These are phyloP conservation scores for Cenchrus purpureus DNA, from an alignment of 176 grass and related monocot species.

Conservation along the genomic window DNA sequence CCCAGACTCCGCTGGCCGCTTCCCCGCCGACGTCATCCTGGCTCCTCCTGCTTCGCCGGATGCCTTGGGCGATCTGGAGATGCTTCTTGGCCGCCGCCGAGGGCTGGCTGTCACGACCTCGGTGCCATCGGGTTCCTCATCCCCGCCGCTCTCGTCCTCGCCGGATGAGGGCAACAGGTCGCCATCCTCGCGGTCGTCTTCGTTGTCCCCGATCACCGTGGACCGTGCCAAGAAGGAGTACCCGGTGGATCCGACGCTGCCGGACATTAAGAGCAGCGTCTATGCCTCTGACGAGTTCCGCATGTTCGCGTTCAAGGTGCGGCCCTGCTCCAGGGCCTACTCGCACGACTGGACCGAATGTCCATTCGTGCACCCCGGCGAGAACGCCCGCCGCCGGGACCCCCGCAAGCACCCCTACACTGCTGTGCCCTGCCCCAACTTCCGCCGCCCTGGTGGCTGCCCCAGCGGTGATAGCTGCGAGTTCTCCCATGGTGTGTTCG, in stretches of 20 bases:
- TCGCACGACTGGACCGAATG: conserved; percentile 96
- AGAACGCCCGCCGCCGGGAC: conserved; percentile 85
- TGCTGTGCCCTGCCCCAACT: conserved; percentile 85
- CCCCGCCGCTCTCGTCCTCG: conserved; percentile 66
- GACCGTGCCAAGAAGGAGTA: conserved; percentile 81
- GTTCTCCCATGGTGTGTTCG: conserved; percentile 89
- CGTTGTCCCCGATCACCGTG: conserved; percentile 55
- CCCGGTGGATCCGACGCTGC: conserved; percentile 78
- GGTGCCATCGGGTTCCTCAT: conserved; percentile 46
- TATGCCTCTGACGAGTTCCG: conserved; percentile 88
- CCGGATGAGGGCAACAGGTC: conserved; percentile 59
- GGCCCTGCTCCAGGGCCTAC: conserved; percentile 85
- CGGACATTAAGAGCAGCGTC: conserved; percentile 83
- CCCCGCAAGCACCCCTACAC: conserved; percentile 81
- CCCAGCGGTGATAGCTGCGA: conserved; percentile 74
- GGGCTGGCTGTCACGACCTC: conserved; percentile 45
- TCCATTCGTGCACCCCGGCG: conserved; percentile 85
- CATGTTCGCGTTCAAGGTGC: conserved; percentile 88
- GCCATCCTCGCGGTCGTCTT: conserved; percentile 52
- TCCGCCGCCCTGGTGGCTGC: conserved; percentile 75
- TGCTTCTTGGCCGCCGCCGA: conserved; percentile 53
- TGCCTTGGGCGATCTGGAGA: conserved; percentile 48
- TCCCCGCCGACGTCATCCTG: conserved; percentile 57
- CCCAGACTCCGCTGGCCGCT: conserved; percentile 52
- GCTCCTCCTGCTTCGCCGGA: conserved; percentile 37